These are phyloP conservation scores for Dothideomycetidae sp. DNA, from an alignment of 2,329 filamentous ascomycete species.

Conservation along the genomic window DNA sequence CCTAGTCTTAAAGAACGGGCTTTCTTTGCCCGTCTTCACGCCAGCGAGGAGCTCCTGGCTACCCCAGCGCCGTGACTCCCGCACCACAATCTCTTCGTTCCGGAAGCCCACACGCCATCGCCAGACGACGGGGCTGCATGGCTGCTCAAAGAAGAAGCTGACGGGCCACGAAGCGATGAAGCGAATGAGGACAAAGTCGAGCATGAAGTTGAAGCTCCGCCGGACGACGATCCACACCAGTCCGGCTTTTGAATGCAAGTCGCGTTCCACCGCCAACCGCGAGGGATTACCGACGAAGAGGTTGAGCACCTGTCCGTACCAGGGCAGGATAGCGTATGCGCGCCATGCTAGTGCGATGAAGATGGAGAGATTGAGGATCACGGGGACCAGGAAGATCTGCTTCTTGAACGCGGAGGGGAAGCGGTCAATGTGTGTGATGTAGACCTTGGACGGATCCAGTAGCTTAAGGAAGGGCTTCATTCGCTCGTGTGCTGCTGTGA, in stretches of 20 bases:
- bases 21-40: constrained; percentile 38
- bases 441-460: constrained; percentile 57
- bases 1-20: constrained; percentile 43
- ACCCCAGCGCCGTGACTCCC: constrained; percentile 63
- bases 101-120: constrained; percentile 61
- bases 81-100: constrained; percentile 67
- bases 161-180: constrained; percentile 34
- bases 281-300: constrained; percentile 53
- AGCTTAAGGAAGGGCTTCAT: constrained; percentile 52
- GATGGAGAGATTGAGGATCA: constrained; percentile 60
- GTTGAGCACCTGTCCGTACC: constrained; percentile 54
- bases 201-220: constrained; percentile 50
- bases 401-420: constrained; percentile 58
- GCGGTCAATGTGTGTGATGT: constrained; percentile 71
- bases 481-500: constrained; percentile 48
- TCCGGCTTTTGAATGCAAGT: constrained; percentile 41
- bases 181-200: constrained; percentile 50
- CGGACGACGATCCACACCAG: constrained; percentile 43
- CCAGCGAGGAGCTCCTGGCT: constrained; percentile 39
- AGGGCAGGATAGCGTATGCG: constrained; percentile 52
- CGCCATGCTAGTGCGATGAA: constrained; percentile 51
- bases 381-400: constrained; percentile 68
- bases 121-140: constrained; percentile 56
- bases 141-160: constrained; percentile 43
- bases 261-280: constrained; percentile 49